Conservation (phyloP, 139 green algal genomes). For the Chlorella sorokiniana region DNA sequence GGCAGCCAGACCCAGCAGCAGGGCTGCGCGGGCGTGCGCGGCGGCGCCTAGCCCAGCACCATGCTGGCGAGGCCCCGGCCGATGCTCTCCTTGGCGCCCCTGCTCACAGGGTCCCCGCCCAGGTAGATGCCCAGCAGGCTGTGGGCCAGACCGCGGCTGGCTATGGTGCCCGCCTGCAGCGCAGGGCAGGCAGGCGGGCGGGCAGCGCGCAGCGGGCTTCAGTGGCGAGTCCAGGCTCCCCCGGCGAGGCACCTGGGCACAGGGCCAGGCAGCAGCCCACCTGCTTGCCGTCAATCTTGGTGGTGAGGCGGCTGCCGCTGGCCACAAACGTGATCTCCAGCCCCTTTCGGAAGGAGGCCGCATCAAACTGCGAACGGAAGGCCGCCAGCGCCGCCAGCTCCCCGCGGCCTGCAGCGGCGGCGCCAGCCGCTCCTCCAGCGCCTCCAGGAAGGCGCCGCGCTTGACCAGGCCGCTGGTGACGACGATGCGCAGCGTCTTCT, state of each 20-base stretch:
- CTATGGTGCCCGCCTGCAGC: slow-evolving; percentile 54
- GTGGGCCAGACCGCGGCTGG: slow-evolving; percentile 50
- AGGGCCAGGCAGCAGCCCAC: slow-evolving; percentile 16
- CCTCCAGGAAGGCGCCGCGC: slow-evolving; percentile 60
- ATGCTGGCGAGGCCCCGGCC: slow-evolving; percentile 51
- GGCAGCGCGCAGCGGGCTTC: neutral
- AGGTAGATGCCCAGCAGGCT: slow-evolving; percentile 77
- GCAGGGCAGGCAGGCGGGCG: neutral
- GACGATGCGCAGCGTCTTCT: slow-evolving; percentile 72
- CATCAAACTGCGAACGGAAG: slow-evolving; percentile 68
- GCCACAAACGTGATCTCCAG: slow-evolving; percentile 61
- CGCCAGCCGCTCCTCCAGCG: slow-evolving; percentile 45
- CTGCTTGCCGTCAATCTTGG: slow-evolving; percentile 57
- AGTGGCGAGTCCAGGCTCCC: neutral
- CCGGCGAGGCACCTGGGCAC: neutral
- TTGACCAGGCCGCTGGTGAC: slow-evolving; percentile 65
- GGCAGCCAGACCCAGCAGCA: too few species aligned
- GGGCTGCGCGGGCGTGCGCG: too few species aligned
- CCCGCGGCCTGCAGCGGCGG: slow-evolving; percentile 34
- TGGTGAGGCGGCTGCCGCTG: slow-evolving; percentile 54
- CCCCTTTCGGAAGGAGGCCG: slow-evolving; percentile 56
- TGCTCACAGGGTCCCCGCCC: slow-evolving; percentile 62
- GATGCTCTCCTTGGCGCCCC: slow-evolving; percentile 66
- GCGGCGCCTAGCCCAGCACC: neutral
- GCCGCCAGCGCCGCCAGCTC: slow-evolving; percentile 36